These are phyloP conservation scores for Rhodofomes roseus DNA, from an alignment of 1,284 basidiomycete species.

Conservation along the genomic window DNA sequence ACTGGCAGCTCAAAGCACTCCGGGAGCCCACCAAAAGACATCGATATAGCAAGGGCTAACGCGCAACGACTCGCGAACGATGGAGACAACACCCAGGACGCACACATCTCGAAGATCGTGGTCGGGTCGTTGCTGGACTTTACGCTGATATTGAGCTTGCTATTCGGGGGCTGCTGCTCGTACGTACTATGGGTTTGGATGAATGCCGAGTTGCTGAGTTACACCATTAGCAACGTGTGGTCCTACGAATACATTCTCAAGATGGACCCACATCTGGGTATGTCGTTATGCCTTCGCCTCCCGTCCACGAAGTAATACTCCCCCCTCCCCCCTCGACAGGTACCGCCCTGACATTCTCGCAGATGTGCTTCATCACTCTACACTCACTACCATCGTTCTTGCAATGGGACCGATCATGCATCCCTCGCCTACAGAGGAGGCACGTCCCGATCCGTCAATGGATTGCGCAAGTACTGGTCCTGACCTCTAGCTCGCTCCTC, in stretches of 20 bases:
- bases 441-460: constrained; percentile 73
- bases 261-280: constrained; percentile 67
- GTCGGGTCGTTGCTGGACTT: constrained; percentile 43
- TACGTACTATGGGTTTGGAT: constrained; percentile 32
- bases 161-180: constrained; percentile 84
- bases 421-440: constrained; percentile 58
- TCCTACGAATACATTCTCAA: constrained; percentile 69
- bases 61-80: not conserved
- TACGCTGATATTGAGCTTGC: constrained; percentile 49
- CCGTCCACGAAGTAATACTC: not conserved
- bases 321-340: constrained; percentile 48
- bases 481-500: constrained; percentile 67
- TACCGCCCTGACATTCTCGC: constrained; percentile 81
- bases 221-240: constrained; percentile 56
- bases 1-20: not conserved
- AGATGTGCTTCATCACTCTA: constrained; percentile 75
- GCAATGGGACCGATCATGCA: constrained; percentile 23
- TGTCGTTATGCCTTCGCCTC: constrained; percentile 32
- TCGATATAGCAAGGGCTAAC: not conserved
- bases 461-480: constrained; percentile 73
- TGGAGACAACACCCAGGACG: not conserved
- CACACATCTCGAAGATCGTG: constrained; percentile 14
- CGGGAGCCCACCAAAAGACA: not conserved
- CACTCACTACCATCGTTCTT: constrained; percentile 60
- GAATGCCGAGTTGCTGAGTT: not conserved